Evolutionary conservation across 306 rosid genomes (phyloP).

Genomic region (Acacia melanoxylon): DNA sequence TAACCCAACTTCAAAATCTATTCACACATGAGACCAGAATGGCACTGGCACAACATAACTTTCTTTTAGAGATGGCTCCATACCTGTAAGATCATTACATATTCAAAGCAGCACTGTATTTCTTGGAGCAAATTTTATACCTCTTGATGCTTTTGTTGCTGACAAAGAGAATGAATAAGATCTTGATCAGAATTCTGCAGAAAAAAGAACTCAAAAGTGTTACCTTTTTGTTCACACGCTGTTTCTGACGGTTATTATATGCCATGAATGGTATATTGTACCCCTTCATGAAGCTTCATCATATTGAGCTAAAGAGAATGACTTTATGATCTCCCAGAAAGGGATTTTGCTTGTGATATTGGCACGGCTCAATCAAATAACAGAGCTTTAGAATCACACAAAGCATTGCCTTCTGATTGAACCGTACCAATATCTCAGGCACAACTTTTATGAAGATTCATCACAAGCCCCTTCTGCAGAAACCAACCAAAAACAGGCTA

Average conservation of each 20-base stretch:
- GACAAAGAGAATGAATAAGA: neutral
- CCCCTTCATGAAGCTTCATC: neutral
- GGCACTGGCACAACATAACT: neutral
- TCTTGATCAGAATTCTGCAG: constrained; percentile 19
- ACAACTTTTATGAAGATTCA: neutral
- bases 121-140: neutral
- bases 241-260: neutral
- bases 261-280: neutral
- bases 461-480: constrained; percentile 18
- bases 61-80: neutral
- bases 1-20: neutral
- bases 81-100: neutral
- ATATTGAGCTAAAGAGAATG: neutral
- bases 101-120: neutral
- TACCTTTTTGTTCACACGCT: neutral
- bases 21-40: neutral
- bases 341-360: constrained; percentile 56
- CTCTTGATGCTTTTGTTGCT: neutral
- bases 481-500: constrained; percentile 18
- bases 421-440: constrained; percentile 77
- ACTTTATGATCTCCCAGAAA: constrained; percentile 5
- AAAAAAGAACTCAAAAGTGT: constrained; percentile 9
- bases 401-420: constrained; percentile 68
- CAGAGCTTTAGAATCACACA: constrained; percentile 46
- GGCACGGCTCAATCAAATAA: constrained; percentile 95